Percentiles rank a stretch among this genome's conserved stretches.
phyloP scores from a whole-genome alignment of 169 alveolate species.

The Plasmodium yoelii region DNA sequence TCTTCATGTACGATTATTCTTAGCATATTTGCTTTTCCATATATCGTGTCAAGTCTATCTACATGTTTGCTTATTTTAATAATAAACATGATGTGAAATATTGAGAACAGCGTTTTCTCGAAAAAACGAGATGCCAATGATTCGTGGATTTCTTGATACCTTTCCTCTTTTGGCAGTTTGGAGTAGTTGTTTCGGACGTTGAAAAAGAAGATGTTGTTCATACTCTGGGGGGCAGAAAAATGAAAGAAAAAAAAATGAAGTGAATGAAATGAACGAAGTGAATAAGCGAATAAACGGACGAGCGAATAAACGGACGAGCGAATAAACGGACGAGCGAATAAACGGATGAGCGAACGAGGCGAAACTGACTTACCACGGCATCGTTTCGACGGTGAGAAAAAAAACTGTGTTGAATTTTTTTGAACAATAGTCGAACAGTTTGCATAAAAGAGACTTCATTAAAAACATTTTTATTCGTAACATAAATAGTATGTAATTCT shows the following conservation, averaged over 20 bases:
- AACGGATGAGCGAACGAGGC: no score
- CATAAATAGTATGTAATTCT: conserved; percentile 18
- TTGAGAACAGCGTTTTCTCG: conserved; percentile 40
- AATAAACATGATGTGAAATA: conserved; percentile 59
- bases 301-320: no score
- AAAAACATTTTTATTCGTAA: conserved; percentile 14
- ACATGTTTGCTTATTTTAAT: conserved; percentile 38
- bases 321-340: no score
- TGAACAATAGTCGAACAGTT: conserved; percentile 42
- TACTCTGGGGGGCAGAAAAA: conserved; percentile 32
- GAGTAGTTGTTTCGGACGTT: conserved; percentile 31
- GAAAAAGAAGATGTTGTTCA: conserved; percentile 64
- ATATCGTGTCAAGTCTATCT: conserved; percentile 29
- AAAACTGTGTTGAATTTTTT: conserved; percentile 29
- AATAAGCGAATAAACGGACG: no score
- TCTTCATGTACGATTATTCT: conserved; percentile 41
- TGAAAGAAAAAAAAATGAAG: neutral
- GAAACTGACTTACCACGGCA: conserved; percentile 20
- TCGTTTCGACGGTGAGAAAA: conserved; percentile 55
- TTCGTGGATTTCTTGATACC: conserved; percentile 31
- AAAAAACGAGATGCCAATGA: conserved; percentile 71
- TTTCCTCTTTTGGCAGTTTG: conserved; percentile 1
- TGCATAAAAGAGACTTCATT: conserved; percentile 34
- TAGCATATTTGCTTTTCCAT: conserved; percentile 44
- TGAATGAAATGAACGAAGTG: neutral